Percentiles rank a stretch among this genome's conserved stretches.
Conservation (phyloP, 805 yeast genomes). For the Starmerella bombicola region DNA sequence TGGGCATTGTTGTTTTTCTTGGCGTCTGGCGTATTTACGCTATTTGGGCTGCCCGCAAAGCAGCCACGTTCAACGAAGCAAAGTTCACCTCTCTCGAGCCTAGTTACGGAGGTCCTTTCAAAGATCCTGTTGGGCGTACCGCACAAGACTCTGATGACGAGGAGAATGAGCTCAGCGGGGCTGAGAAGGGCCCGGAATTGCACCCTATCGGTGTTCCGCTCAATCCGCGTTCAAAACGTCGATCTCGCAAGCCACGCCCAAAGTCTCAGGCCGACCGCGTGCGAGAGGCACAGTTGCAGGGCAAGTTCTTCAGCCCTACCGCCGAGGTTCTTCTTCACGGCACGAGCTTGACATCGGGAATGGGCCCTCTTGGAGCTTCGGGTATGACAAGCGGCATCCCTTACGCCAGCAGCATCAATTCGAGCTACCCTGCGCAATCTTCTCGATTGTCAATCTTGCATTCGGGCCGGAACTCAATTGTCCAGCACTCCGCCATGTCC, state of each 20-base stretch:
- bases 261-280: slow-evolving; percentile 14
- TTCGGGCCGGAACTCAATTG: slow-evolving; percentile 14
- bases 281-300: slow-evolving; percentile 15
- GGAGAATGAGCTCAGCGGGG: too few relatives aligned
- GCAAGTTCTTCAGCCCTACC: slow-evolving; percentile 62
- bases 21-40: slow-evolving; percentile 41
- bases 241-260: slow-evolving; percentile 5
- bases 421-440: slow-evolving; percentile 9
- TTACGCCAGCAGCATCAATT: not conserved
- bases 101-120: slow-evolving; percentile 22
- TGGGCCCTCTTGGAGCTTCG: too few relatives aligned
- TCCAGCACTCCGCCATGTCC: slow-evolving; percentile 16
- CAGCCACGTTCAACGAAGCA: slow-evolving; percentile 38
- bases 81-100: slow-evolving; percentile 20
- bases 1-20: slow-evolving; percentile 42
- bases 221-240: slow-evolving; percentile 3
- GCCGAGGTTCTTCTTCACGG: slow-evolving; percentile 51
- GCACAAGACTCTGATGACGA: not conserved
- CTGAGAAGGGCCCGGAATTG: slow-evolving; percentile 12
- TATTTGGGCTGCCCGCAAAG: slow-evolving; percentile 37
- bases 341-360: slow-evolving; percentile 15
- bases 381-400: not conserved
- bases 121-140: slow-evolving; percentile 18
- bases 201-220: slow-evolving; percentile 18
- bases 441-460: slow-evolving; percentile 15